Percentiles rank a stretch among this genome's conserved stretches.
Conservation (phyloP, 345 rosid species). For the Lagerstroemia speciosa region DNA sequence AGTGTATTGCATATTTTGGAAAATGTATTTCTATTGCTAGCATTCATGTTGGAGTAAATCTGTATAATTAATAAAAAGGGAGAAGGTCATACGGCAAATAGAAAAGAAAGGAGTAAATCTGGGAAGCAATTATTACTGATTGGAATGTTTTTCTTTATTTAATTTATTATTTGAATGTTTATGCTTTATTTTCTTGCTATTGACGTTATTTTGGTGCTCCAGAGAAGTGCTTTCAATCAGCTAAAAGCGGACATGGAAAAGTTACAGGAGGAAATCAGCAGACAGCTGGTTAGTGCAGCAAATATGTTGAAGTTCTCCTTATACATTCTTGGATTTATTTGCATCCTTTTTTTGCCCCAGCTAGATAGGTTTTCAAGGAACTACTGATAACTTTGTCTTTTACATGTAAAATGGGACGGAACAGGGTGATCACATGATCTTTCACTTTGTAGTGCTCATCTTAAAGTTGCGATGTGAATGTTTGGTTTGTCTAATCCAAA, state of each 20-base stretch:
- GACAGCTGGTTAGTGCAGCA: conserved; percentile 61
- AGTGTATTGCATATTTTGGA: neutral
- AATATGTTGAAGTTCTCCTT: conserved; percentile 1
- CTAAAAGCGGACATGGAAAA: conserved; percentile 81
- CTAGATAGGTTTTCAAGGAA: neutral
- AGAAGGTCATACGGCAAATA: neutral
- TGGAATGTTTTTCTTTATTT: neutral
- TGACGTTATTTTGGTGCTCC: conserved; percentile 15
- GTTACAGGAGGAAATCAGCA: conserved; percentile 74
- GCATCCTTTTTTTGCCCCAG: neutral
- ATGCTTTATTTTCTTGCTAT: neutral
- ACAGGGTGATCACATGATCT: neutral
- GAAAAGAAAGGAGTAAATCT: neutral
- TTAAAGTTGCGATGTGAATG: neutral
- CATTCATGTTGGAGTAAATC: neutral
- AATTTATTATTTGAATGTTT: neutral
- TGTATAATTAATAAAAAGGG: neutral
- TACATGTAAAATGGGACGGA: neutral
- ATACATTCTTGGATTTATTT: neutral
- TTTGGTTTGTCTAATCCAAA: neutral
- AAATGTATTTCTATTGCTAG: neutral
- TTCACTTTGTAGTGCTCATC: neutral
- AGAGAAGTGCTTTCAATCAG: conserved; percentile 90
- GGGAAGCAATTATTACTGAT: neutral
- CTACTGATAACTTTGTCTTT: neutral